These are phyloP conservation scores for Mitragyna speciosa DNA, from an alignment of 257 asterid species.

Conservation along the genomic window DNA sequence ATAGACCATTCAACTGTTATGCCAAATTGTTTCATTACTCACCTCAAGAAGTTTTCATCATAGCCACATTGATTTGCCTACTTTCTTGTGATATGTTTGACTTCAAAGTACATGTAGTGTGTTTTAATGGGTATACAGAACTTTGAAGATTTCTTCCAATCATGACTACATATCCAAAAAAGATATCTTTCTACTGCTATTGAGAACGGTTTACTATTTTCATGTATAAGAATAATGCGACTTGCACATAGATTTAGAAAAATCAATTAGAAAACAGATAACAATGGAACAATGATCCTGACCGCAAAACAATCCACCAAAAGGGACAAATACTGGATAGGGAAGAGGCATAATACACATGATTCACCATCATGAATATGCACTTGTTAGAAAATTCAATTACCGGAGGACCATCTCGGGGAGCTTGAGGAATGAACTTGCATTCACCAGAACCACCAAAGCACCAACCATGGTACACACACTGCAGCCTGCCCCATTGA, in stretches of 20 bases:
- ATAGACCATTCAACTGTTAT: background rate
- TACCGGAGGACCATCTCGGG: slow-evolving; percentile 87
- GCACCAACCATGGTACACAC: slow-evolving; percentile 96
- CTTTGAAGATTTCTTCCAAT: background rate
- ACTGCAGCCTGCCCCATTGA: slow-evolving; percentile 88
- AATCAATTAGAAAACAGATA: background rate
- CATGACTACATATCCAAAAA: background rate
- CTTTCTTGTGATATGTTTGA: background rate
- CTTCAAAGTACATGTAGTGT: no score
- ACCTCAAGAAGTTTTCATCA: no score
- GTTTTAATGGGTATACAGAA: no score
- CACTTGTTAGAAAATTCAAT: background rate
- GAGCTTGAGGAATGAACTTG: slow-evolving; percentile 84
- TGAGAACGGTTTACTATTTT: background rate
- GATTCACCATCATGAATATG: background rate
- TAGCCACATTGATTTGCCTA: no score
- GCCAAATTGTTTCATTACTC: no score
- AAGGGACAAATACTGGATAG: background rate
- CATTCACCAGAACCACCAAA: slow-evolving; percentile 81
- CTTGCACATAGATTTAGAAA: background rate
- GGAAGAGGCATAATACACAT: background rate
- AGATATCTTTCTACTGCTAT: background rate
- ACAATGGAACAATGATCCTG: background rate
- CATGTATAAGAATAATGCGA: background rate
- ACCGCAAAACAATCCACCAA: background rate